Conservation (phyloP, 306 rosid species). For the Senna tora region DNA sequence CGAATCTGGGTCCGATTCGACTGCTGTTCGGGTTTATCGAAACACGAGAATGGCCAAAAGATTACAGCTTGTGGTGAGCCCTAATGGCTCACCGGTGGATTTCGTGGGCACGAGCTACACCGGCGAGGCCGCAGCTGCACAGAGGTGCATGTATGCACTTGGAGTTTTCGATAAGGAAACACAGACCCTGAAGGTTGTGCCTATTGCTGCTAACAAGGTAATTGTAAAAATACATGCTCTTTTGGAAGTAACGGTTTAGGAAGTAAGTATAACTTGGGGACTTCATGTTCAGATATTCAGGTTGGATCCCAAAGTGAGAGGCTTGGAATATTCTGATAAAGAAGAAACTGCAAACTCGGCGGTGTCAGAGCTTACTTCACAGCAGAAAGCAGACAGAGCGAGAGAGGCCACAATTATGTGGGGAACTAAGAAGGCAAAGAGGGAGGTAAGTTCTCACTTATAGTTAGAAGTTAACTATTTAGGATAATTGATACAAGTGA, state of each 20-base stretch:
- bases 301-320: conserved; percentile 76
- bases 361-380: conserved; percentile 46
- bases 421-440: conserved; percentile 65
- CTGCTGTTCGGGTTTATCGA: conserved; percentile 49
- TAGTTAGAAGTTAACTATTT: conserved; percentile 4
- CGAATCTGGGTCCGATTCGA: conserved; percentile 12
- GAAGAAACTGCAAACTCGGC: conserved; percentile 48
- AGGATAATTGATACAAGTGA: background rate
- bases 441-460: conserved; percentile 47
- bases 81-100: conserved; percentile 60
- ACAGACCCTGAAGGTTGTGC: conserved; percentile 61
- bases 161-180: conserved; percentile 83
- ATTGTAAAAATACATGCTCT: background rate
- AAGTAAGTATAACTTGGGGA: conserved; percentile 11
- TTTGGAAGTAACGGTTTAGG: background rate
- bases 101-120: conserved; percentile 78
- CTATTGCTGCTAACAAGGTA: conserved; percentile 76
- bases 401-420: conserved; percentile 43
- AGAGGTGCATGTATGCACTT: conserved; percentile 59
- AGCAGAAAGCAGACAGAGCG: conserved; percentile 37
- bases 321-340: conserved; percentile 38
- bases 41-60: conserved; percentile 56
- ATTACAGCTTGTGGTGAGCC: conserved; percentile 73
- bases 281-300: conserved; percentile 66
- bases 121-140: conserved; percentile 76